Percentiles rank a stretch among this genome's conserved stretches.
phyloP scores from a whole-genome alignment of 2,329 filamentous ascomycete species.

The Orbilia oligospora region DNA sequence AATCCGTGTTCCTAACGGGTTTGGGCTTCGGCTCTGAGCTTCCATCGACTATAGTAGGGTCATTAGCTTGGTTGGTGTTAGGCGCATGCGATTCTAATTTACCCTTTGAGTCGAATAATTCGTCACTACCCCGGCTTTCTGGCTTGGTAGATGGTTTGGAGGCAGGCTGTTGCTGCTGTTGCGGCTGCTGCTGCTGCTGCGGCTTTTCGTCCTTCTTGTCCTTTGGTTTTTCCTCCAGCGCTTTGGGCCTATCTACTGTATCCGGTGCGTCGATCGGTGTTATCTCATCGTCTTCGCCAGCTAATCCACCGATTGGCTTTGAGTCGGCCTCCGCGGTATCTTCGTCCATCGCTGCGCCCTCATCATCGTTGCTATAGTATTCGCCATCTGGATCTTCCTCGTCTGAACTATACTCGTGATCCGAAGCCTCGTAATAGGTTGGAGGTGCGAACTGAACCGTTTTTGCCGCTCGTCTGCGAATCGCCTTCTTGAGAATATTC shows the following conservation, averaged over 20 bases:
- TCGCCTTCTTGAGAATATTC: slow-evolving; percentile 85
- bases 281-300: slow-evolving; percentile 53
- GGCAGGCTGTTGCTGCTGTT: slow-evolving; percentile 30
- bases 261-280: slow-evolving; percentile 53
- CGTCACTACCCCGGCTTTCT: slow-evolving; percentile 73
- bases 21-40: slow-evolving; percentile 60
- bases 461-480: slow-evolving; percentile 85
- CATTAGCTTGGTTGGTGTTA: slow-evolving; percentile 59
- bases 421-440: slow-evolving; percentile 89
- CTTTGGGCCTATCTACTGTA: slow-evolving; percentile 46
- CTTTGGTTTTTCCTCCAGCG: slow-evolving; percentile 46
- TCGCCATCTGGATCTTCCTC: slow-evolving; percentile 75
- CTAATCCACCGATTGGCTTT: slow-evolving; percentile 30
- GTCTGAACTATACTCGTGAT: slow-evolving; percentile 85
- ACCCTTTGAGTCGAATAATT: slow-evolving; percentile 71
- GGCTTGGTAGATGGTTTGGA: slow-evolving; percentile 31
- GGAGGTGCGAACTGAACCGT: slow-evolving; percentile 87
- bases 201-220: slow-evolving; percentile 28
- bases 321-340: slow-evolving; percentile 32
- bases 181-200: slow-evolving; percentile 30
- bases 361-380: slow-evolving; percentile 70
- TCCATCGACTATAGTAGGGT: slow-evolving; percentile 30
- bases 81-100: slow-evolving; percentile 65
- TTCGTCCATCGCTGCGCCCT: slow-evolving; percentile 66
- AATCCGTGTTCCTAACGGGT: slow-evolving; percentile 64